A percentile compares a stretch with the other conserved stretches of the same genome.
Evolutionary conservation across 228 moss, liverwort and hornwort genomes (phyloP).

Genomic region (Sphagnum fallax): DNA sequence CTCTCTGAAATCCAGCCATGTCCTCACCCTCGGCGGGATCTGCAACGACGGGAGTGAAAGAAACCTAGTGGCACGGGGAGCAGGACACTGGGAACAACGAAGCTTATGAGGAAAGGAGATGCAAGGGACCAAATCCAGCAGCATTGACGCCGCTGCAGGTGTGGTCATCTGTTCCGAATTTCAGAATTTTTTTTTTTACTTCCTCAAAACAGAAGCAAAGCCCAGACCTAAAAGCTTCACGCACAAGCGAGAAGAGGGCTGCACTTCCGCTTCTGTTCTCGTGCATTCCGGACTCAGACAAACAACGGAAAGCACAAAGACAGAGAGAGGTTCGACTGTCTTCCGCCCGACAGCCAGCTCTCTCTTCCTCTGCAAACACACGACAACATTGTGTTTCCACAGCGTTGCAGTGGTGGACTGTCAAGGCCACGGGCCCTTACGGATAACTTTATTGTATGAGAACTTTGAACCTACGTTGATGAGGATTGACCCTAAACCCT

Average conservation of each 20-base stretch:
- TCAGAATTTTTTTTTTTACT: neutral
- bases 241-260: too few species aligned
- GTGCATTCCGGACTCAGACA: too few species aligned
- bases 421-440: too few species aligned
- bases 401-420: too few species aligned
- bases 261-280: too few species aligned
- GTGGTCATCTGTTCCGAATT: slow-evolving; percentile 27
- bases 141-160: slow-evolving; percentile 49
- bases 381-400: too few species aligned
- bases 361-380: too few species aligned
- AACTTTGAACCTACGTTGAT: neutral
- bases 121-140: slow-evolving; percentile 41
- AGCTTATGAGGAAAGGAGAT: slow-evolving; percentile 6
- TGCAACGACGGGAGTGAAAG: neutral
- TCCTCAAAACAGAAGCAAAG: too few species aligned
- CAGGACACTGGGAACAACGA: neutral
- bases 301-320: too few species aligned
- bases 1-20: slow-evolving; percentile 14
- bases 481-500: neutral
- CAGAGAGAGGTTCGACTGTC: too few species aligned
- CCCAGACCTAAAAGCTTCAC: too few species aligned
- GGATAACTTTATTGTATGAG: neutral
- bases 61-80: neutral
- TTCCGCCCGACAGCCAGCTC: too few species aligned
- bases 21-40: slow-evolving; percentile 3